A percentile compares a stretch with the other conserved stretches of the same genome.
Evolutionary conservation across 164 flowering plant species (phyloP).

Genomic region (grape (Vitis vinifera)): DNA sequence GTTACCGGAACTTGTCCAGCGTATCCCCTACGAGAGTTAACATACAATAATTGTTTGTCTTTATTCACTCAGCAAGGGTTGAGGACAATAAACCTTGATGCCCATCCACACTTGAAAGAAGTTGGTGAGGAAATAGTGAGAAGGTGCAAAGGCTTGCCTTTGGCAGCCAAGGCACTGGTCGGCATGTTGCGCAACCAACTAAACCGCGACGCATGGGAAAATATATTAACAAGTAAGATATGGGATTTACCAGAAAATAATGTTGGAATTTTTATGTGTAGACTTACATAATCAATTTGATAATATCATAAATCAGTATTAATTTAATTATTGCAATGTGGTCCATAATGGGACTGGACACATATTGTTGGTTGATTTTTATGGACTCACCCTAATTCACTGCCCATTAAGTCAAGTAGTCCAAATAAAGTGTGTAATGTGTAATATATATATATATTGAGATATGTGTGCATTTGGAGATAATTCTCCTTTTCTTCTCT

Average conservation of each 20-base stretch:
- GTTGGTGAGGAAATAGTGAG: slow-evolving; percentile 5
- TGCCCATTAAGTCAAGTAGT: no score
- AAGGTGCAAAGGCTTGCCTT: slow-evolving; percentile 13
- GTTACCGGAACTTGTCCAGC: background rate
- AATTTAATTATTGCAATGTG: no score
- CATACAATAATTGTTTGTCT: background rate
- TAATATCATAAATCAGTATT: no score
- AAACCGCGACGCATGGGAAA: background rate
- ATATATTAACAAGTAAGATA: background rate
- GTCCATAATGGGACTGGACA: no score
- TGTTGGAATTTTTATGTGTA: no score
- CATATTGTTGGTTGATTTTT: no score
- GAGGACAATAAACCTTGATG: background rate
- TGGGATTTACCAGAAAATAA: slow-evolving; percentile 7
- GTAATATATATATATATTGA: no score
- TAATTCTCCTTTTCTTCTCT: no score
- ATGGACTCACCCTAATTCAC: no score
- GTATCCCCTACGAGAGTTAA: background rate
- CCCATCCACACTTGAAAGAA: background rate
- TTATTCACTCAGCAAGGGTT: slow-evolving; percentile 6
- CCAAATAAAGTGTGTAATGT: no score
- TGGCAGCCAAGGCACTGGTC: slow-evolving; percentile 9
- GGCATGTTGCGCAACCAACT: background rate
- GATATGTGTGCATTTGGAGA: no score
- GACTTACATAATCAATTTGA: no score